Percentiles rank a stretch among this genome's conserved stretches.
phyloP scores from a whole-genome alignment of 495 filamentous ascomycete genomes.

The Podospora didyma region DNA sequence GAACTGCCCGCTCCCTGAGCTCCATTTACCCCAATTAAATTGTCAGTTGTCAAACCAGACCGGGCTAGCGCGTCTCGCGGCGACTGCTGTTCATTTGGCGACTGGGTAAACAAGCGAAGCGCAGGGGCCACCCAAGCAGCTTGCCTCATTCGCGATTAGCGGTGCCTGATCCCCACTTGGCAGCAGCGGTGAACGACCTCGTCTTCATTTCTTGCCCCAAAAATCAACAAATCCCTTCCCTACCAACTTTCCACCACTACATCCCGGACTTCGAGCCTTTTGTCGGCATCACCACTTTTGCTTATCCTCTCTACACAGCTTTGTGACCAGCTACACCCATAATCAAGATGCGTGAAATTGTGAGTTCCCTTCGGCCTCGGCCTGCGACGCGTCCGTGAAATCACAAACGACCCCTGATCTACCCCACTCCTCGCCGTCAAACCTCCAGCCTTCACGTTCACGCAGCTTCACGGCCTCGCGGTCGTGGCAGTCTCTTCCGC shows the following conservation, averaged over 20 bases:
- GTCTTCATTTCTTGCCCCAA: conserved; percentile 31
- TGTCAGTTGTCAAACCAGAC: conserved; percentile 1
- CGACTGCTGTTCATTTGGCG: neutral
- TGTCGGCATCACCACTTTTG: conserved; percentile 13
- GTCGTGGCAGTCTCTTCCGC: neutral
- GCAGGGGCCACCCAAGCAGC: conserved; percentile 27
- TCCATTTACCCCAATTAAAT: conserved; percentile 10
- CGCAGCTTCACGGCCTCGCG: neutral
- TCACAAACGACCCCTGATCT: conserved; percentile 26
- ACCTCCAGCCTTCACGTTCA: neutral
- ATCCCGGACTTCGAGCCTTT: conserved; percentile 18
- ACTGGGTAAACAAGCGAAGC: conserved; percentile 28
- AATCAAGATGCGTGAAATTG: conserved; percentile 88
- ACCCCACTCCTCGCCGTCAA: conserved; percentile 2
- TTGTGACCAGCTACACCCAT: conserved; percentile 28
- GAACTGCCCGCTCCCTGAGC: neutral
- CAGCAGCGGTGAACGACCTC: conserved; percentile 29
- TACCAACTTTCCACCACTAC: conserved; percentile 18
- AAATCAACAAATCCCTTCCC: conserved; percentile 35
- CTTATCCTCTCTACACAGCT: conserved; percentile 23
- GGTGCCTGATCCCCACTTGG: conserved; percentile 31
- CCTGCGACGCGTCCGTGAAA: conserved; percentile 75
- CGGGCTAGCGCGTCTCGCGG: conserved; percentile 20
- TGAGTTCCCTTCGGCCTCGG: conserved; percentile 50
- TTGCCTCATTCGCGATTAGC: conserved; percentile 17